Evolutionary conservation across 345 rosid species (phyloP).

Genomic region (Microcos paniculata): DNA sequence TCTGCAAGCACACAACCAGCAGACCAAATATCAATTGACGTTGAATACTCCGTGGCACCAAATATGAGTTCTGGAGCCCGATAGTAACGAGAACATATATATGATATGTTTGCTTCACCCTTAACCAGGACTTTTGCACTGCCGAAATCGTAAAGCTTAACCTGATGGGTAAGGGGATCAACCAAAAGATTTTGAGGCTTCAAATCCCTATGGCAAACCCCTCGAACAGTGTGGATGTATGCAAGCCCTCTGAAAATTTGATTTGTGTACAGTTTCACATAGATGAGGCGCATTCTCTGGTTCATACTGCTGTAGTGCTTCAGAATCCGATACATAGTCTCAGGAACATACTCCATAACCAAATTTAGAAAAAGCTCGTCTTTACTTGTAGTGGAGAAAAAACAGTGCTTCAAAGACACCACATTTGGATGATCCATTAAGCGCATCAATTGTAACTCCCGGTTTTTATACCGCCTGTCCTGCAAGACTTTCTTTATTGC

Average conservation of each 20-base stretch:
- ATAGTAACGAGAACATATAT: conserved; percentile 62
- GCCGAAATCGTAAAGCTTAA: conserved; percentile 67
- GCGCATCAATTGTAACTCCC: conserved; percentile 65
- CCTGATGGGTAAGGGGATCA: conserved; percentile 64
- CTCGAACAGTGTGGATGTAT: conserved; percentile 8
- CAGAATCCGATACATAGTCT: conserved; percentile 51
- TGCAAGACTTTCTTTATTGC: conserved; percentile 41
- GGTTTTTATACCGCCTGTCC: conserved; percentile 53
- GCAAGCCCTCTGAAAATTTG: conserved; percentile 23
- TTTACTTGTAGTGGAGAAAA: conserved; percentile 58
- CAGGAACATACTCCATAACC: too few relatives aligned
- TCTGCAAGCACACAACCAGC: conserved; percentile 73
- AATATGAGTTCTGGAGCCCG: too few relatives aligned
- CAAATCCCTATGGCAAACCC: conserved; percentile 18
- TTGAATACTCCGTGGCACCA: conserved; percentile 69
- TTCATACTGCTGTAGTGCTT: conserved; percentile 50
- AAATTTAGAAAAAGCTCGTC: conserved; percentile 52
- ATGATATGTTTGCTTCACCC: conserved; percentile 73
- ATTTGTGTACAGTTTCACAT: conserved; percentile 61
- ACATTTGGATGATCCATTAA: conserved; percentile 63
- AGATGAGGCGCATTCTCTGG: conserved; percentile 58
- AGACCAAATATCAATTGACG: conserved; percentile 74
- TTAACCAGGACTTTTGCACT: conserved; percentile 77
- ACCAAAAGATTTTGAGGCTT: conserved; percentile 25
- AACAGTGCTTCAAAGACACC: conserved; percentile 52